Evolutionary conservation across 768 basidiomycete species (phyloP).

Genomic region (Fibroporia radiculosa): DNA sequence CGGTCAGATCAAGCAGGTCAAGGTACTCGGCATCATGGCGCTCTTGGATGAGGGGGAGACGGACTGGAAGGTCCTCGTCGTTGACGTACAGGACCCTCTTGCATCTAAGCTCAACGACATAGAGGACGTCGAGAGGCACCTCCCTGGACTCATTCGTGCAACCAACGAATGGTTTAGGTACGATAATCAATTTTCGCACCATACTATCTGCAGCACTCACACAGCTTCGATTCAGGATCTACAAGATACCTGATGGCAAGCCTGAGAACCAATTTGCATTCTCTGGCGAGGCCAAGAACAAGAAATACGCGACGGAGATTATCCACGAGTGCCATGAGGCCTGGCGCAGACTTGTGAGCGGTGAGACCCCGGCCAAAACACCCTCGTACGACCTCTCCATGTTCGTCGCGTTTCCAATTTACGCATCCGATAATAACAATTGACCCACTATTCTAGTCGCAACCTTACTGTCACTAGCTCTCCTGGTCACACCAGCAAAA

Average conservation of each 20-base stretch:
- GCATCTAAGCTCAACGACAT: constrained; percentile 97
- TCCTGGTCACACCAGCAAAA: constrained; percentile 54
- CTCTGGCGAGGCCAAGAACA: constrained; percentile 99
- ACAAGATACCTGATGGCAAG: constrained; percentile 95
- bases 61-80: constrained; percentile 99
- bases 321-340: constrained; percentile 98
- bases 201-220: neutral
- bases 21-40: constrained; percentile 99
- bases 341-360: constrained; percentile 87
- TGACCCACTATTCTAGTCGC: constrained; percentile 37
- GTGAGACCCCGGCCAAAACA: constrained; percentile 72
- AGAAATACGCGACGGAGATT: constrained; percentile 98
- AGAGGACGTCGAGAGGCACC: constrained; percentile 97
- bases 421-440: neutral
- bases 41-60: constrained; percentile 99
- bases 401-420: constrained; percentile 39
- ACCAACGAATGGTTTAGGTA: constrained; percentile 99
- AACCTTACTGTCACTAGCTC: constrained; percentile 76
- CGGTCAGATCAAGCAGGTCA: constrained; percentile 99
- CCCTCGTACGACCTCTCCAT: constrained; percentile 72
- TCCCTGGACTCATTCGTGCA: constrained; percentile 92
- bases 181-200: constrained; percentile 5
- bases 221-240: constrained; percentile 57
- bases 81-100: constrained; percentile 92
- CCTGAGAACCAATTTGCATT: constrained; percentile 98